Base-by-base conservation (phyloP, 1,284 basidiomycete genomes). In the Tranzscheliella williamsii region DNA sequence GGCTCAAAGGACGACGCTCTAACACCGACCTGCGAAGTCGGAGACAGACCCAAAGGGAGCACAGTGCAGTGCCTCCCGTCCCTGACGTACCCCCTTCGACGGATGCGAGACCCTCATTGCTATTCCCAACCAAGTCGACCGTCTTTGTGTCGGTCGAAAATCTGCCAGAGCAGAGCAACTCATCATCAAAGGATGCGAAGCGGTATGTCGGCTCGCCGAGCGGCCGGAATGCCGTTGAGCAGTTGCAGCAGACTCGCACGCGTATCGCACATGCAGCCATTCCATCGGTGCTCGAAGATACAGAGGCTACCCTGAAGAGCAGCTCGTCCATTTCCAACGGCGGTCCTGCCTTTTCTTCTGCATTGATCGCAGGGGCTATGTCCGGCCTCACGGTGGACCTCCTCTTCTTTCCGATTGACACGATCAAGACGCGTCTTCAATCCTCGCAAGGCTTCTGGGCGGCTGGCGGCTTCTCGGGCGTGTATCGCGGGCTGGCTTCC, bases 371-470 rank as follows among this genome's bases (percentile, higher is more conserved):
- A 5, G 74, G 74, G 7, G 74, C 74, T 1, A 36, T 70, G n/a
- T 60, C 71, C 1, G 74, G 74, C 3, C 46, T 76, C 15, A 67
- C 72, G 6, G 74, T 76, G 20, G 94, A 98, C 80, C 83, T 97
- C 49, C 84, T 96, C 27, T 94, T 97, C 81, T 97, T 91, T 79
- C 94, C 94, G 0, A 87, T 97, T 54, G 94, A 98, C 80, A 96
- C 94, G 1, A 81, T 97, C 76, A 98, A 98, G 80, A 97, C 94
- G 13, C 86, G 94, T 26, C 81, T 96, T 42, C 94, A 98, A 75
- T 88, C 91, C 4, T 79, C 86, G 1, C 86, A 90, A 73, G 94
- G 94, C 2, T 97, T 98, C 78, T 79, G 85, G 47, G 81, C 82
- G 20, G 86, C 91, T 2, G 94, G 95, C 7, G 94, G 93, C 0